Evolutionary conservation across 345 rosid species (phyloP).

Genomic region (Populus ilicifolia): DNA sequence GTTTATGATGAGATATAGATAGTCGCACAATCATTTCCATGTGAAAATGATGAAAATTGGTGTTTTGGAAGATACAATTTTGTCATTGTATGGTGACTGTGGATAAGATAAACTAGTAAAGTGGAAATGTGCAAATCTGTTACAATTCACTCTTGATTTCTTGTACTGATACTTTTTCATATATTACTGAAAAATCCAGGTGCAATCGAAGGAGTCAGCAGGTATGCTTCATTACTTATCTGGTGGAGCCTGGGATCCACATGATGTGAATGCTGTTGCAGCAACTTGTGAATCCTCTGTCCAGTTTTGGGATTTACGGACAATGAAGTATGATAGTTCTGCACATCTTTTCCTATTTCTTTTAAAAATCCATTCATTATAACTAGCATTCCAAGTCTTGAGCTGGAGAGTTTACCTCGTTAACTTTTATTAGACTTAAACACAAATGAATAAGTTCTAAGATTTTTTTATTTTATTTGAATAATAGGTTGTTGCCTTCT

Average conservation of each 20-base stretch:
- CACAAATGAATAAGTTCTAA: not conserved
- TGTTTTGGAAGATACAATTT: not conserved
- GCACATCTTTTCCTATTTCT: not conserved
- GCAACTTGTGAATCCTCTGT: slow-evolving; percentile 82
- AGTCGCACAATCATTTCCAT: not conserved
- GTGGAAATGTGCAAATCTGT: not conserved
- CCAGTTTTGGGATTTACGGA: slow-evolving; percentile 83
- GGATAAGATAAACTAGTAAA: not conserved
- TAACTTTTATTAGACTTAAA: not conserved
- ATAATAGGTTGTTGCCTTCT: not conserved
- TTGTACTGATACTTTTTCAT: slow-evolving; percentile 26
- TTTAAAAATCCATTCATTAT: not conserved
- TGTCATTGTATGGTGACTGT: not conserved
- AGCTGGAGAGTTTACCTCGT: not conserved
- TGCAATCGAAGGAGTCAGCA: slow-evolving; percentile 71
- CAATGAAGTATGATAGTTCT: slow-evolving; percentile 60
- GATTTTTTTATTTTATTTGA: not conserved
- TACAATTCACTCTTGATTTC: slow-evolving; percentile 10
- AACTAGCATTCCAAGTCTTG: not conserved
- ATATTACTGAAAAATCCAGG: slow-evolving; percentile 42
- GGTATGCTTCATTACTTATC: slow-evolving; percentile 77
- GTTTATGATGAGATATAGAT: not conserved
- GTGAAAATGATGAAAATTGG: not conserved
- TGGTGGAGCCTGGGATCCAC: slow-evolving; percentile 96
- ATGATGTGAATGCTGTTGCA: slow-evolving; percentile 69